Evolutionary conservation across 306 rosid genomes (phyloP).

Genomic region (Neltuma alba): DNA sequence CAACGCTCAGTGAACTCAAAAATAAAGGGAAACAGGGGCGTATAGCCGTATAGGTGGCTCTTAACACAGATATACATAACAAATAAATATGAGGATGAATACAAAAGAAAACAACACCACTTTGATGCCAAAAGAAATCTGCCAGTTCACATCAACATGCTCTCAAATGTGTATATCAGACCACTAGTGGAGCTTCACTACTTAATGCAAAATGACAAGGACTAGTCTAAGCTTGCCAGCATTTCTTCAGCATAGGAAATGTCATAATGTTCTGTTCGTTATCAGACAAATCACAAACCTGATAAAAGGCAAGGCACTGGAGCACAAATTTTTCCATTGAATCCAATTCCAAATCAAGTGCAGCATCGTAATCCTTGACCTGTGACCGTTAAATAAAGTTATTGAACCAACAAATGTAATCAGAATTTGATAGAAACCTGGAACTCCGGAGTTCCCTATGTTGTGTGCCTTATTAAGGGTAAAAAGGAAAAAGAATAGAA

Average conservation of each 20-base stretch:
- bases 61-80: slow-evolving; percentile 5
- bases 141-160: slow-evolving; percentile 9
- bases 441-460: background rate
- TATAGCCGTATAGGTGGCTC: background rate
- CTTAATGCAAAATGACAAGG: background rate
- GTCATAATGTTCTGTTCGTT: slow-evolving; percentile 10
- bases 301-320: slow-evolving; percentile 92
- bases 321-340: slow-evolving; percentile 87
- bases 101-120: background rate
- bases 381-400: slow-evolving; percentile 41
- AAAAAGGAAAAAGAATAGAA: background rate
- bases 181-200: slow-evolving; percentile 19
- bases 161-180: background rate
- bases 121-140: slow-evolving; percentile 1
- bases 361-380: slow-evolving; percentile 97
- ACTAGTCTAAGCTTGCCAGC: slow-evolving; percentile 1
- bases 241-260: slow-evolving; percentile 20
- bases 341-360: slow-evolving; percentile 91
- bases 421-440: background rate
- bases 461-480: background rate
- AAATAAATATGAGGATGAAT: slow-evolving; percentile 8
- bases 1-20: background rate
- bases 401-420: slow-evolving; percentile 31
- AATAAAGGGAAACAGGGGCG: background rate
- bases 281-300: slow-evolving; percentile 49